A percentile compares a stretch with the other conserved stretches of the same genome.
Evolutionary conservation across 768 basidiomycete species (phyloP).

Genomic region (Inosperma sp.): DNA sequence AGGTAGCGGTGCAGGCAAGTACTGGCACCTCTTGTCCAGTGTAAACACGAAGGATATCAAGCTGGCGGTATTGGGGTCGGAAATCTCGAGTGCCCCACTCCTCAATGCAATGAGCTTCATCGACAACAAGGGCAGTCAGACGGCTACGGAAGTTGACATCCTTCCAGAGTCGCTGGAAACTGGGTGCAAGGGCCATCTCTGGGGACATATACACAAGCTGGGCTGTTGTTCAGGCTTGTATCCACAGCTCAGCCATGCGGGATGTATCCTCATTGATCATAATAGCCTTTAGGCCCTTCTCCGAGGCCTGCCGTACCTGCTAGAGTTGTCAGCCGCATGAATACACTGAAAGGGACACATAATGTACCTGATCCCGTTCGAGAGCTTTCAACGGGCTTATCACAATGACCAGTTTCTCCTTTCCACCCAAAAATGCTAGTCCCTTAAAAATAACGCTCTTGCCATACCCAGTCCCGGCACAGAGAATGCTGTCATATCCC

Average conservation of each 20-base stretch:
- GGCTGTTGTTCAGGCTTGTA: constrained; percentile 8
- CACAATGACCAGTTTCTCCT: no score
- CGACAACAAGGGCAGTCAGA: constrained; percentile 24
- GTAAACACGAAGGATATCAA: constrained; percentile 19
- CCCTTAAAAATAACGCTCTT: no score
- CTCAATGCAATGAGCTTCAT: constrained; percentile 32
- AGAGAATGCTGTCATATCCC: no score
- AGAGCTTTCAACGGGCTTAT: no score
- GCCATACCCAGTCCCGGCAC: no score
- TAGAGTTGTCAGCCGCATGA: no score
- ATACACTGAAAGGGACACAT: no score
- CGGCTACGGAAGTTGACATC: constrained; percentile 23
- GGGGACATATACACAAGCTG: constrained; percentile 22
- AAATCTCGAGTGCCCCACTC: constrained; percentile 30
- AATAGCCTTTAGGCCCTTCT: constrained; percentile 23
- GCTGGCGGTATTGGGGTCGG: constrained; percentile 21
- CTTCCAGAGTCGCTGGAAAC: constrained; percentile 27
- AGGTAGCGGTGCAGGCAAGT: constrained; percentile 27
- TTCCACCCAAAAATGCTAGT: no score
- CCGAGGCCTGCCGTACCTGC: constrained; percentile 20
- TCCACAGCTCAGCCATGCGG: constrained; percentile 14
- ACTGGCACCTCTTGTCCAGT: constrained; percentile 27
- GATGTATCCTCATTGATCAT: constrained; percentile 28
- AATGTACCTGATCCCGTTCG: no score
- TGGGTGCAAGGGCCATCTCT: constrained; percentile 24